Conservation (phyloP, 75 land plant species). For the Cryptomeria japonica region DNA sequence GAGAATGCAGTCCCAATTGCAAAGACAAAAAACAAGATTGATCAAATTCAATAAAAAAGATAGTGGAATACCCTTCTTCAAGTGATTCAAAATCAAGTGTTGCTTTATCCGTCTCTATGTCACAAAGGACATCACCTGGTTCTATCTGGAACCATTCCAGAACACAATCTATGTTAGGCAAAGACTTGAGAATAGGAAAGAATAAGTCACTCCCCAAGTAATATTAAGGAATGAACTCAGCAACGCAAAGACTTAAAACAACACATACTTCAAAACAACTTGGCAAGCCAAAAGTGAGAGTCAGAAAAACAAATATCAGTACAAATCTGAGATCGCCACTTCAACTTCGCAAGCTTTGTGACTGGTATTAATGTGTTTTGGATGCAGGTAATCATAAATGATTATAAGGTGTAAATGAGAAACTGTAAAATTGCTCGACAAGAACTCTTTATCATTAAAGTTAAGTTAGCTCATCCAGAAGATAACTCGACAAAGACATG, state of each 20-base stretch:
- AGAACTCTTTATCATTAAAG: background rate
- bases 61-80: constrained; percentile 83
- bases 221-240: background rate
- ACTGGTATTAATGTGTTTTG: background rate
- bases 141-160: constrained; percentile 50
- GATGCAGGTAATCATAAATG: background rate
- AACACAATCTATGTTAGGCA: constrained; percentile 5
- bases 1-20: background rate
- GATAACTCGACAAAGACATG: background rate
- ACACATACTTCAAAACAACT: background rate
- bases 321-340: too few species aligned
- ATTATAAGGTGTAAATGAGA: background rate
- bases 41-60: background rate
- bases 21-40: background rate
- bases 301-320: background rate
- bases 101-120: constrained; percentile 98
- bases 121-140: constrained; percentile 92
- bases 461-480: background rate
- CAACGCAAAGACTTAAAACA: background rate
- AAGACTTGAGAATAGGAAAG: constrained; percentile 3
- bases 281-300: background rate
- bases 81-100: constrained; percentile 92
- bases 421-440: background rate
- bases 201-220: background rate
- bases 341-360: background rate